Evolutionary conservation across 2,329 filamentous ascomycete species (phyloP).

Genomic region (Neoscytalidium dimidiatum): DNA sequence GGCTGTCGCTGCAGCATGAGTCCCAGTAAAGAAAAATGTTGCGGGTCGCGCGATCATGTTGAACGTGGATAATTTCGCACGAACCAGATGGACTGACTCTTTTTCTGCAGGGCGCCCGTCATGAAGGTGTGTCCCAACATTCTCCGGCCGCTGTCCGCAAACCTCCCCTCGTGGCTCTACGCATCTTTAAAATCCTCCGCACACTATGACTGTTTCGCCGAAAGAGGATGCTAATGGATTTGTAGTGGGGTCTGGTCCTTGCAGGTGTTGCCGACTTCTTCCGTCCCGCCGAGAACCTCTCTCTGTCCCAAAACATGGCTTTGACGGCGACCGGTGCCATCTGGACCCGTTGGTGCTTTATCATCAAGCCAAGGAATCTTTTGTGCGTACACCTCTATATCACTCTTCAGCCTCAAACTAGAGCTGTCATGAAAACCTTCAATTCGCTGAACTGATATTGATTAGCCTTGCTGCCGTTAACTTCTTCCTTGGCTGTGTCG

Average conservation of each 20-base stretch:
- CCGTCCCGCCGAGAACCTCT: conserved; percentile 89
- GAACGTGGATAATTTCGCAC: not conserved
- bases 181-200: not conserved
- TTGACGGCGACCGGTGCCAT: conserved; percentile 89
- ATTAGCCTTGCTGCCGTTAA: conserved; percentile 86
- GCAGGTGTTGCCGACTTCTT: conserved; percentile 90
- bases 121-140: conserved; percentile 69
- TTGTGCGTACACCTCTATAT: conserved; percentile 60
- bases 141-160: not conserved
- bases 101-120: conserved; percentile 72
- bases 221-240: not conserved
- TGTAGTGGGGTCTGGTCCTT: conserved; percentile 88
- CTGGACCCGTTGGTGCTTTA: conserved; percentile 98
- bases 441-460: conserved; percentile 14
- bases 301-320: conserved; percentile 86
- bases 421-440: not conserved
- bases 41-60: not conserved
- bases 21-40: not conserved
- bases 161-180: not conserved
- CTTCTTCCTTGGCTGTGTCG: conserved; percentile 93
- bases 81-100: conserved; percentile 5
- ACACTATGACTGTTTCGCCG: not conserved
- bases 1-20: not conserved
- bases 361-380: conserved; percentile 92
- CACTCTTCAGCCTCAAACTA: too few species aligned